Percentiles rank a stretch among this genome's conserved stretches.
Conservation (phyloP, 176 grass and related monocot genomes). For the Paspalum vaginatum region DNA sequence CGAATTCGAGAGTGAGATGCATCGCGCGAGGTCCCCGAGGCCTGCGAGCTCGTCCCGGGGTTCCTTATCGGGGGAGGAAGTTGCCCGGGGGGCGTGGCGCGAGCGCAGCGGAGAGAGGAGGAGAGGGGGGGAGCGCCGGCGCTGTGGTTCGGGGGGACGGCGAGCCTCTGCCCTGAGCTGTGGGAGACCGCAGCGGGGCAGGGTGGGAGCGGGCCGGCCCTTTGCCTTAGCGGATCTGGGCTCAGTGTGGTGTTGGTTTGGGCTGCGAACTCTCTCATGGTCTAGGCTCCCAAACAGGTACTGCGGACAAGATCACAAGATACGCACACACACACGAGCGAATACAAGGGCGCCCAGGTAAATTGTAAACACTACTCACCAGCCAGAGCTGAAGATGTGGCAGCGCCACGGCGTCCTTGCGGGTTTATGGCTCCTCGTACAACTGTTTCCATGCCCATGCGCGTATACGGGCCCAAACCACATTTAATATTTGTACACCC, state of each 20-base stretch:
- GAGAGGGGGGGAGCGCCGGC: too few species aligned
- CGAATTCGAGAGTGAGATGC: conserved; percentile 89
- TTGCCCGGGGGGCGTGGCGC: not conserved
- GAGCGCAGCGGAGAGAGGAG: not conserved
- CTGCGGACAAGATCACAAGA: too few species aligned
- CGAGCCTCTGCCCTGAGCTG: not conserved
- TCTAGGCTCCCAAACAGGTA: not conserved
- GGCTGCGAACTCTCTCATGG: not conserved
- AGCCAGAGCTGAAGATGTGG: not conserved
- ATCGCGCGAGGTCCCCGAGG: conserved; percentile 47
- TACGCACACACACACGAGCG: too few species aligned
- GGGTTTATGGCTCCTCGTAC: conserved; percentile 3
- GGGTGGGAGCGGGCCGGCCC: too few species aligned
- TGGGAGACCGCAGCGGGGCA: not conserved
- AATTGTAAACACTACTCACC: too few species aligned
- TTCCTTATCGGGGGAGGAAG: not conserved
- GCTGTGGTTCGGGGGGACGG: not conserved
- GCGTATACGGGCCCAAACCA: not conserved
- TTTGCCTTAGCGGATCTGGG: not conserved
- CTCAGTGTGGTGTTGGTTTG: not conserved
- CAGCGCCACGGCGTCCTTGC: too few species aligned
- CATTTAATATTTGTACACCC: too few species aligned
- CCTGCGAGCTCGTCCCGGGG: conserved; percentile 26
- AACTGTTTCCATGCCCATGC: not conserved
- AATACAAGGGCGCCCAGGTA: too few species aligned